Evolutionary conservation across 441 rosid genomes (phyloP), one percentile per base, ranked within the genome.

Genomic region (Adansonia rubrostipa): DNA sequence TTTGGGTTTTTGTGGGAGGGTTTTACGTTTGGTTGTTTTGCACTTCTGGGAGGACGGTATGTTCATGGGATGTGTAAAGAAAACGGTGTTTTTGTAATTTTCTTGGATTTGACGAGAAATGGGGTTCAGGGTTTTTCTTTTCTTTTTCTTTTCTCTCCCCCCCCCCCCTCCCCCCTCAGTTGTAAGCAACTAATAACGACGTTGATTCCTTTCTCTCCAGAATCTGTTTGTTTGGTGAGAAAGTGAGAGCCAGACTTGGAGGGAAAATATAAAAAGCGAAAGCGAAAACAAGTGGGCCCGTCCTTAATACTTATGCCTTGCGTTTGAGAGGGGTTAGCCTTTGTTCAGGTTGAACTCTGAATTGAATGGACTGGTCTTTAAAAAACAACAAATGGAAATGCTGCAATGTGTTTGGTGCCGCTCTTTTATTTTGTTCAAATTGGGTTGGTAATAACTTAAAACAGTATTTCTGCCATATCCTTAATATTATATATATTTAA

Each of bases 221-320:
- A 40, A 3, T 9, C 71, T 40, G 71, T n/a, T 65, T 65, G 50
- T 65, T 42, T n/a, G 48, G 50, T 9, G 50, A n/a, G 71, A 65
- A 19, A 53, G n/a, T 28, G 36, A 53, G 17, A 53, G 57, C 3
- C 4, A 53, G 57, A 60, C 2, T 22, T 3, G 65, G 65, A 60
- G 65, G 15, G 65, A 60, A 28, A 65, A 13, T 1, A 28, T 28
- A 28, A 15, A 53, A 15, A 53, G 2, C 5, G 22, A 54, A 6
- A 54, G 22, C 6, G 60, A 54, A 54, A n/a, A 53, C 19, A 4
- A 15, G 5, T 14, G 57, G 57, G 19, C n/a, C 57, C 19, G 6
- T 15, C 36, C 36, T 28, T 28, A 28, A 28, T 28, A 28, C 36
- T 28, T 28, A 28, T 28, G 36, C 36, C 36, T 0, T 1, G 36